These are phyloP conservation scores for Pseudogymnoascus sp. DNA, from an alignment of 2,329 filamentous ascomycete genomes.

Conservation along the genomic window DNA sequence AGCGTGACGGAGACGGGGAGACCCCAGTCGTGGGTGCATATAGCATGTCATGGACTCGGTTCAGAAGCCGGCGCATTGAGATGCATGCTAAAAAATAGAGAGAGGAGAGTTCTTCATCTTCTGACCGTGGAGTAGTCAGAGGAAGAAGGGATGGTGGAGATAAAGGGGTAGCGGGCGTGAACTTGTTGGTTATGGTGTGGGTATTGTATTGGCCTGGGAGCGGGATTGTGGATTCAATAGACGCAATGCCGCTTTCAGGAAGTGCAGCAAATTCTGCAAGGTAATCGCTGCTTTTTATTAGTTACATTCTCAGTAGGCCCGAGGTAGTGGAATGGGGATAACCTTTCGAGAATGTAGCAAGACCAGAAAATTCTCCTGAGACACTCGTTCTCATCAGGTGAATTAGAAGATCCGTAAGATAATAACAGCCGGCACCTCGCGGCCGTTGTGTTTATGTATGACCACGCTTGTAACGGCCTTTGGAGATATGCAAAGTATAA, in stretches of 20 bases:
- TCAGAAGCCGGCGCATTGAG: conserved; percentile 40
- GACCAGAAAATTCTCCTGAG: conserved; percentile 45
- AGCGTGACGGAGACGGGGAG: conserved; percentile 35
- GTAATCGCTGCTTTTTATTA: conserved; percentile 34
- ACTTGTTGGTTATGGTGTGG: conserved; percentile 29
- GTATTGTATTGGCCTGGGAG: conserved; percentile 40
- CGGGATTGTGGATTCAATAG: conserved; percentile 41
- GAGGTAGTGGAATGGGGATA: not conserved
- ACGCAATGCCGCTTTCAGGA: conserved; percentile 41
- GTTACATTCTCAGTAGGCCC: not conserved
- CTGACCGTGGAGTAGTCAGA: conserved; percentile 9
- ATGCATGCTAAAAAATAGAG: conserved; percentile 47
- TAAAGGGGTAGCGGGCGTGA: not conserved
- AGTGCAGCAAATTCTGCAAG: conserved; percentile 43
- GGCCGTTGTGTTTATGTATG: conserved; percentile 40
- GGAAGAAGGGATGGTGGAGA: not conserved
- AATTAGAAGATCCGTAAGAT: conserved; percentile 33
- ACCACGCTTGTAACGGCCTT: conserved; percentile 43
- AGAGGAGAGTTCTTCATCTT: conserved; percentile 37
- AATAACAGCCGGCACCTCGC: conserved; percentile 41
- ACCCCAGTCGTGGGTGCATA: conserved; percentile 39
- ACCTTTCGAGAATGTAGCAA: conserved; percentile 46
- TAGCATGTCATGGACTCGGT: conserved; percentile 39
- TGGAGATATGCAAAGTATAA: conserved; percentile 43
- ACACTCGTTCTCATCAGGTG: conserved; percentile 36